A percentile compares a stretch with the other conserved stretches of the same genome.
These are phyloP conservation scores for Euphorbia lathyris DNA, from an alignment of 345 rosid species.

Conservation along the genomic window DNA sequence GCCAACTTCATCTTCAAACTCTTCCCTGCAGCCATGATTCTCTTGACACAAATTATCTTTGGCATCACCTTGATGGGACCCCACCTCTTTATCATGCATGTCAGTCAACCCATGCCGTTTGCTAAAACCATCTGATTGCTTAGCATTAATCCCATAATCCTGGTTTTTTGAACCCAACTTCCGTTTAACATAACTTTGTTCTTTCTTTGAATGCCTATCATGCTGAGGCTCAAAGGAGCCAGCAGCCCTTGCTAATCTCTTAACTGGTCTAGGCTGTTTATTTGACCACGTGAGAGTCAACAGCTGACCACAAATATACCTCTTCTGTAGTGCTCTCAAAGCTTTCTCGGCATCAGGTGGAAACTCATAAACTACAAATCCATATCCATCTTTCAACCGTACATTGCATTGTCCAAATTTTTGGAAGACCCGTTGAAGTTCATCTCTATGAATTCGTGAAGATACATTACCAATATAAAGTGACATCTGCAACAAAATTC, in stretches of 20 bases:
- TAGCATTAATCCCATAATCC: conserved; percentile 18
- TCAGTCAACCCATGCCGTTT: conserved; percentile 21
- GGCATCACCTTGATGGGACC: conserved; percentile 3
- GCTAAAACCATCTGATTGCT: conserved; percentile 13
- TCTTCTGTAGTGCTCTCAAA: conserved; percentile 38
- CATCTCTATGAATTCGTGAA: conserved; percentile 27
- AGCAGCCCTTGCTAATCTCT: conserved; percentile 22
- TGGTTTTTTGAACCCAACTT: conserved; percentile 20
- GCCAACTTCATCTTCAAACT: conserved; percentile 23
- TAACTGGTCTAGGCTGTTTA: conserved; percentile 39
- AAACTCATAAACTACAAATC: conserved; percentile 48
- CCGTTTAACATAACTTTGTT: conserved; percentile 10
- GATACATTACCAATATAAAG: conserved; percentile 44
- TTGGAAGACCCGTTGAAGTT: conserved; percentile 41
- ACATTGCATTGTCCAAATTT: conserved; percentile 43
- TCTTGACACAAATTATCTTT: conserved; percentile 18
- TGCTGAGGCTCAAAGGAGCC: conserved; percentile 17
- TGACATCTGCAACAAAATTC: conserved; percentile 38
- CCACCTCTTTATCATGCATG: conserved; percentile 20
- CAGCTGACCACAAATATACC: conserved; percentile 38
- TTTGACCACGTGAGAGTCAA: conserved; percentile 53
- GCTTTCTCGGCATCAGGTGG: conserved; percentile 49
- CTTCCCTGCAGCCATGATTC: conserved; percentile 24
- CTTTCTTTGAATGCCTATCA: conserved; percentile 18
- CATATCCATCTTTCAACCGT: conserved; percentile 45